Conservation (phyloP, 1,139 yeast genomes). For the Scheffersomyces insectosa region DNA sequence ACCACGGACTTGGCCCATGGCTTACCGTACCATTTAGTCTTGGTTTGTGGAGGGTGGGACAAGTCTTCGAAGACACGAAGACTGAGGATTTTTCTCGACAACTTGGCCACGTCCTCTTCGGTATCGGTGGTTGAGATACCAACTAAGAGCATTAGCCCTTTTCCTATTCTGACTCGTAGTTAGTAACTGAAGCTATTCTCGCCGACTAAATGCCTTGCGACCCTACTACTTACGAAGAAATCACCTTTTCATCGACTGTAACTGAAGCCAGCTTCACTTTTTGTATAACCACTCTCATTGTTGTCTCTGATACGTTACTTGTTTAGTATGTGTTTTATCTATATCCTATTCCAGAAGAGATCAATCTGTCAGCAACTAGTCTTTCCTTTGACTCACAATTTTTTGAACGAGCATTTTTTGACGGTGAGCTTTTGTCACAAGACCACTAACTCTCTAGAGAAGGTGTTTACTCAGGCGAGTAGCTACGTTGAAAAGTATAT, state of each 20-base stretch:
- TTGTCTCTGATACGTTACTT: background rate
- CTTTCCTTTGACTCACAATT: too few species aligned
- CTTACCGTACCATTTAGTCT: conserved; percentile 61
- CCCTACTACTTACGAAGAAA: conserved; percentile 59
- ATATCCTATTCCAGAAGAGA: too few species aligned
- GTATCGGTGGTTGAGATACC: conserved; percentile 84
- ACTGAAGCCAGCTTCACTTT: conserved; percentile 87
- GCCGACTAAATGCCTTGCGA: background rate
- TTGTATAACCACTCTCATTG: conserved; percentile 87
- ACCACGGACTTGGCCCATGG: conserved; percentile 44
- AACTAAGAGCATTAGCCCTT: conserved; percentile 78
- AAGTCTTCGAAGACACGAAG: conserved; percentile 73
- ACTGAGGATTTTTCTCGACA: conserved; percentile 66
- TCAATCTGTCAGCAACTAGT: too few species aligned
- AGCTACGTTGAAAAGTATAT: too few species aligned
- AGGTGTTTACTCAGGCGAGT: too few species aligned
- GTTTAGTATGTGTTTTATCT: too few species aligned
- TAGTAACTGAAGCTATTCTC: conserved; percentile 1
- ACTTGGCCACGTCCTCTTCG: conserved; percentile 62
- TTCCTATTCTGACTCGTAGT: conserved; percentile 48
- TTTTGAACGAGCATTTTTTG: too few species aligned
- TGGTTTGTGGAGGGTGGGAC: conserved; percentile 30
- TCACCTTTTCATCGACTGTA: conserved; percentile 65
- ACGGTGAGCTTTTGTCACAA: too few species aligned
- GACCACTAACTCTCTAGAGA: too few species aligned